Conservation (phyloP, 768 basidiomycete species). For the Suillus paluster region DNA sequence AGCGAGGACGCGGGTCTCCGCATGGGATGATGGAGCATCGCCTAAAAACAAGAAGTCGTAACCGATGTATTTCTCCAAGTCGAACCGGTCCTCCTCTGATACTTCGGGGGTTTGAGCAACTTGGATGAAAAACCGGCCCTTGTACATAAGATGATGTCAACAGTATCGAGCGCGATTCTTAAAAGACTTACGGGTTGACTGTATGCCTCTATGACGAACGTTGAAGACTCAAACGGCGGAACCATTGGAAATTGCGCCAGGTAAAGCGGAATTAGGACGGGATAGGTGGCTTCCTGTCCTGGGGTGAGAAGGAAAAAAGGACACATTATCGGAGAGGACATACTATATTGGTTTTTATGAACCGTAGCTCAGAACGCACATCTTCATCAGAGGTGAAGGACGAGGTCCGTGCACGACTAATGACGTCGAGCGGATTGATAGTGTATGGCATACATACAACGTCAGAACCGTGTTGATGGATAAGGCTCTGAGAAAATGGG, state of each 20-base stretch:
- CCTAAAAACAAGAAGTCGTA: slow-evolving; percentile 10
- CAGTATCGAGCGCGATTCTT: not conserved
- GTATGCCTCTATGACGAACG: slow-evolving; percentile 34
- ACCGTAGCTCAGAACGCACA: slow-evolving; percentile 46
- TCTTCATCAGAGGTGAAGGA: slow-evolving; percentile 41
- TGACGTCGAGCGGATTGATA: slow-evolving; percentile 54
- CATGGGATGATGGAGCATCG: slow-evolving; percentile 10
- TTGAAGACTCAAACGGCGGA: slow-evolving; percentile 31
- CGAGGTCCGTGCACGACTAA: slow-evolving; percentile 41
- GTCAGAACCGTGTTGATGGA: slow-evolving; percentile 51
- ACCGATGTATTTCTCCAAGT: slow-evolving; percentile 7
- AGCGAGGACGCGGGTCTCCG: slow-evolving; percentile 21
- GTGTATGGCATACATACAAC: slow-evolving; percentile 62
- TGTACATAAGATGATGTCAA: not conserved
- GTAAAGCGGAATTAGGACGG: slow-evolving; percentile 68
- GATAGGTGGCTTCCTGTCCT: slow-evolving; percentile 59
- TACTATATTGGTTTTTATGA: slow-evolving; percentile 52
- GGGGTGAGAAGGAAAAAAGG: slow-evolving; percentile 10
- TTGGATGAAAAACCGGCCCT: slow-evolving; percentile 35
- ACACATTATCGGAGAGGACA: slow-evolving; percentile 19
- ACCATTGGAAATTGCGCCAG: slow-evolving; percentile 51
- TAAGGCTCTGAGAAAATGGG: slow-evolving; percentile 53
- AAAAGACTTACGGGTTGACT: slow-evolving; percentile 24
- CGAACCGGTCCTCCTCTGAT: not conserved
- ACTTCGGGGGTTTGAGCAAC: slow-evolving; percentile 20